A percentile compares a stretch with the other conserved stretches of the same genome.
Evolutionary conservation across 2,329 filamentous ascomycete species (phyloP).

Genomic region (Trichophyton schoenleinii): DNA sequence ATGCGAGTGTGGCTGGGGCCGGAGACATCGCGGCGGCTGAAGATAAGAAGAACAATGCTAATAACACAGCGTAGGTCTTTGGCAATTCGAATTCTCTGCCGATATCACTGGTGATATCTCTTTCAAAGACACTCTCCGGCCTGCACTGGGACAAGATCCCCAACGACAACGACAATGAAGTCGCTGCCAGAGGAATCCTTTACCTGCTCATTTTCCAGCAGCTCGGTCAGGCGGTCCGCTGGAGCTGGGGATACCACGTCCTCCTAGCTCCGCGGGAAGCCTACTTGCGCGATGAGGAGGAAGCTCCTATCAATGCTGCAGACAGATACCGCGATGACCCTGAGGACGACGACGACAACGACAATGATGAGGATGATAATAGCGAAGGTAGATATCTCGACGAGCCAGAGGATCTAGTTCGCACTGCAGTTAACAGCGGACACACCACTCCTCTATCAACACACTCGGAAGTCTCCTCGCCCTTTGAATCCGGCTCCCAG

Average conservation of each 20-base stretch:
- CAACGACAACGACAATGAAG: slow-evolving; percentile 88
- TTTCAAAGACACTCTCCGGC: slow-evolving; percentile 82
- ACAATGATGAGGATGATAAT: too few relatives aligned
- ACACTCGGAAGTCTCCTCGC: slow-evolving; percentile 4
- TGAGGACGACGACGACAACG: too few relatives aligned
- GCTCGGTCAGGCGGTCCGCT: slow-evolving; percentile 83
- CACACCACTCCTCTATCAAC: not conserved
- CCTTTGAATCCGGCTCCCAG: slow-evolving; percentile 28
- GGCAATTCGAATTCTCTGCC: slow-evolving; percentile 97
- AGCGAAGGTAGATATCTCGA: slow-evolving; percentile 30
- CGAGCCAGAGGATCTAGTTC: slow-evolving; percentile 19
- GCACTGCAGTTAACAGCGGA: not conserved
- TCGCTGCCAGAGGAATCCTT: slow-evolving; percentile 82
- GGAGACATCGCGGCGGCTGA: too few relatives aligned
- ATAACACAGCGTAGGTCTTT: slow-evolving; percentile 51
- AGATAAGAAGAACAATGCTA: slow-evolving; percentile 8
- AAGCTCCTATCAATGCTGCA: slow-evolving; percentile 23
- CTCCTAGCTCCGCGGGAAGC: slow-evolving; percentile 70
- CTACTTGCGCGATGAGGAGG: slow-evolving; percentile 33
- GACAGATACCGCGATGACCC: slow-evolving; percentile 29
- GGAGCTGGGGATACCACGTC: slow-evolving; percentile 97
- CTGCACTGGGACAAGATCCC: slow-evolving; percentile 88
- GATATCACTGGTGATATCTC: slow-evolving; percentile 86
- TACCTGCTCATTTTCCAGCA: slow-evolving; percentile 97
- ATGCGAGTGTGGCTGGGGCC: not conserved